These are phyloP conservation scores for Coemansia sp. DNA, from an alignment of 192 early-diverging fungal species.

Conservation along the genomic window DNA sequence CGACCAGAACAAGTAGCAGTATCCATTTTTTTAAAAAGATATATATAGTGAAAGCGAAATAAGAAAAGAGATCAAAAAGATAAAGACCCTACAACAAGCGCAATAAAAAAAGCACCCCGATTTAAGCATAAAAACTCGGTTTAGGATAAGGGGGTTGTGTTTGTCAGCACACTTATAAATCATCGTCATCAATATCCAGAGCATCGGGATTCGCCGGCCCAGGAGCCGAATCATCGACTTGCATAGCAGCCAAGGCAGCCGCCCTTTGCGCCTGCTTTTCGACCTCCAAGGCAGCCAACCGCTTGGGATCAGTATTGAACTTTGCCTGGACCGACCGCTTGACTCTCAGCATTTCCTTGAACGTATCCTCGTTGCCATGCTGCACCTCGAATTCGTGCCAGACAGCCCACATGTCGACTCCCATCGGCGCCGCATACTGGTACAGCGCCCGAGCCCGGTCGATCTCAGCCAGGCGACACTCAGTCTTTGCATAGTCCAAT, in stretches of 20 bases:
- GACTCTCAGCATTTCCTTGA: constrained; percentile 96
- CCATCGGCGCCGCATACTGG: constrained; percentile 85
- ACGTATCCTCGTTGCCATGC: constrained; percentile 97
- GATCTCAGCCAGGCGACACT: constrained; percentile 91
- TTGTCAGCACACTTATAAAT: constrained; percentile 13
- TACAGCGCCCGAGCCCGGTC: constrained; percentile 92
- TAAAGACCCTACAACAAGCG: background rate
- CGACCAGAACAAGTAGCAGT: constrained; percentile 29
- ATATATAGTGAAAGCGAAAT: too few relatives aligned
- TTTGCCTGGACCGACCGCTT: constrained; percentile 88
- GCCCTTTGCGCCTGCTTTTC: constrained; percentile 8
- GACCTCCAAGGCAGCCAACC: constrained; percentile 56
- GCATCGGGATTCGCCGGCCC: constrained; percentile 2
- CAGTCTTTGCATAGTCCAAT: constrained; percentile 83
- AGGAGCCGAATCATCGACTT: constrained; percentile 20
- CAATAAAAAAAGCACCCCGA: too few relatives aligned
- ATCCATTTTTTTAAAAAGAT: background rate
- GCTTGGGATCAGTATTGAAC: constrained; percentile 77
- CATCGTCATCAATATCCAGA: constrained; percentile 41
- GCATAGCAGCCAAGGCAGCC: background rate
- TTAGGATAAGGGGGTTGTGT: background rate
- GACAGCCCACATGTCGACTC: constrained; percentile 77
- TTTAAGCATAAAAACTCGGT: too few relatives aligned
- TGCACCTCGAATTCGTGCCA: constrained; percentile 99
- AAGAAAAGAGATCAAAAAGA: background rate